Percentiles rank a stretch among this genome's conserved stretches.
phyloP scores from a whole-genome alignment of 192 early-diverging fungal genomes.

The Coemansia sp. region DNA sequence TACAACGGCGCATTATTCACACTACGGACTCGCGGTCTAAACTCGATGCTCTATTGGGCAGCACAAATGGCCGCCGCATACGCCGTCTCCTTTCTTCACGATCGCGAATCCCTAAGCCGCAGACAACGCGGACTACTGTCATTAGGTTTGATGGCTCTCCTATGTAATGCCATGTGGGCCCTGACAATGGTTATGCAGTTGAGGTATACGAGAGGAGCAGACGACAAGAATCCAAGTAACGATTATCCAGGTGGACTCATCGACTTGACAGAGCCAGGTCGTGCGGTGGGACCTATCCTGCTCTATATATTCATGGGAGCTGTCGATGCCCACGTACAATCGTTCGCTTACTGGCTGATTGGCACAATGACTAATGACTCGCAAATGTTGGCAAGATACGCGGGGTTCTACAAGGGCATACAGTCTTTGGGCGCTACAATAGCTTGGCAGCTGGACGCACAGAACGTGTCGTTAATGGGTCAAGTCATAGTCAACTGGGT shows the following conservation, averaged over 20 bases:
- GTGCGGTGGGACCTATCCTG: conserved; percentile 63
- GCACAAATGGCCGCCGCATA: conserved; percentile 75
- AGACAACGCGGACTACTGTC: conserved; percentile 23
- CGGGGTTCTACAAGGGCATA: conserved; percentile 86
- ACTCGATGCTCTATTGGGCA: conserved; percentile 77
- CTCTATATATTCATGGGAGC: conserved; percentile 74
- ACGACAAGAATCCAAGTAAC: background rate
- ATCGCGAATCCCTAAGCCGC: conserved; percentile 19
- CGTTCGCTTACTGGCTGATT: conserved; percentile 78
- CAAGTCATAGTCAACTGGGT: conserved; percentile 59
- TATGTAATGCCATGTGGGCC: conserved; percentile 32
- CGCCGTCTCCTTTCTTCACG: conserved; percentile 57
- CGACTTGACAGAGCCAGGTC: conserved; percentile 45
- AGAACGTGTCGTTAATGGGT: conserved; percentile 35
- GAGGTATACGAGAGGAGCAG: conserved; percentile 38
- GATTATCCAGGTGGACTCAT: conserved; percentile 51
- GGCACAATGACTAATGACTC: conserved; percentile 79
- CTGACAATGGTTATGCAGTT: conserved; percentile 65
- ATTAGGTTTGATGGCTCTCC: conserved; percentile 7
- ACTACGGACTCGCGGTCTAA: conserved; percentile 69
- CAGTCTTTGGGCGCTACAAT: conserved; percentile 73
- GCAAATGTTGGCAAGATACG: conserved; percentile 64
- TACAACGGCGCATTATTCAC: conserved; percentile 71
- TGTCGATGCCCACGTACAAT: conserved; percentile 76
- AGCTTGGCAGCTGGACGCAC: conserved; percentile 69